phyloP scores from a whole-genome alignment of 805 yeast genomes.

The Nakazawaea wyomingensis region DNA sequence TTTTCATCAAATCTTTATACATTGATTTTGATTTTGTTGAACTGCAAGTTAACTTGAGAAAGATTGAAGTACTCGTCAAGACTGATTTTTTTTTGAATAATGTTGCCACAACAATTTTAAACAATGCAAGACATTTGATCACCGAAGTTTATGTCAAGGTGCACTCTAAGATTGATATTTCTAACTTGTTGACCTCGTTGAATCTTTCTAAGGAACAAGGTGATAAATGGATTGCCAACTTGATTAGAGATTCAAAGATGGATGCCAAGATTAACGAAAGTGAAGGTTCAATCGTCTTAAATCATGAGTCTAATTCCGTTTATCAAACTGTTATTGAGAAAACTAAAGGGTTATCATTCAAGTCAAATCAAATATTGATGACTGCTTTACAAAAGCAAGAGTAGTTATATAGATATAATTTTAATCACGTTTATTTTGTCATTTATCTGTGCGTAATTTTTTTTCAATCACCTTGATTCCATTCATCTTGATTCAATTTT shows the following conservation, averaged over 20 bases:
- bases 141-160: slow-evolving; percentile 51
- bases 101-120: slow-evolving; percentile 35
- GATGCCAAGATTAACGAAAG: slow-evolving; percentile 51
- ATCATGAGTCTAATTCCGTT: slow-evolving; percentile 48
- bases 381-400: slow-evolving; percentile 33
- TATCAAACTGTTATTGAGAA: slow-evolving; percentile 66
- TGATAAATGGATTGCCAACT: slow-evolving; percentile 45
- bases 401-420: slow-evolving; percentile 25
- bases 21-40: slow-evolving; percentile 54
- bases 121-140: slow-evolving; percentile 44
- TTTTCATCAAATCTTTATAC: slow-evolving; percentile 49
- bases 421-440: no score
- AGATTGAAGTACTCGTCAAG: slow-evolving; percentile 42
- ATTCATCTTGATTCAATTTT: no score
- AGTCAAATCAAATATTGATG: slow-evolving; percentile 51
- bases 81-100: slow-evolving; percentile 53
- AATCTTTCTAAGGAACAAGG: slow-evolving; percentile 40
- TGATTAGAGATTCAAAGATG: slow-evolving; percentile 44
- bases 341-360: slow-evolving; percentile 59
- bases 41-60: slow-evolving; percentile 42
- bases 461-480: no score
- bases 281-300: slow-evolving; percentile 44
- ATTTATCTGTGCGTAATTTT: no score
- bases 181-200: slow-evolving; percentile 37
- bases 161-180: slow-evolving; percentile 43